Conservation (phyloP, 2,329 filamentous ascomycete genomes). For the Colletotrichum limetticola region DNA sequence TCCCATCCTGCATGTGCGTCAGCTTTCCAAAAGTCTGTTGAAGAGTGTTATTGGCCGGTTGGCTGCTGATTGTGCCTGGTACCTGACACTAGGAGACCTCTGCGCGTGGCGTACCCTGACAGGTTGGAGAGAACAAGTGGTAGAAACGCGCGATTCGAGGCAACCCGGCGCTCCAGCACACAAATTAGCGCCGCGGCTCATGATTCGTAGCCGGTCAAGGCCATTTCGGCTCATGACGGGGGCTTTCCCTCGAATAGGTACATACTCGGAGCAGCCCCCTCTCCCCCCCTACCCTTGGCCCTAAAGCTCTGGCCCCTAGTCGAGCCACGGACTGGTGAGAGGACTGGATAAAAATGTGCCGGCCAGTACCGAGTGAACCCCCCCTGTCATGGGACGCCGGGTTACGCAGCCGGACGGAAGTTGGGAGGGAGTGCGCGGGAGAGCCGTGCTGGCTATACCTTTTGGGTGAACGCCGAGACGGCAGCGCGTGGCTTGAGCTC, state of each 20-base stretch:
- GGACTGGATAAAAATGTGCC: constrained; percentile 30
- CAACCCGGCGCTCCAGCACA: constrained; percentile 7
- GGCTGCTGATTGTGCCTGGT: constrained; percentile 48
- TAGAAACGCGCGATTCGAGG: constrained; percentile 23
- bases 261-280: not conserved
- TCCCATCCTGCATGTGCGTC: constrained; percentile 21
- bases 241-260: not conserved
- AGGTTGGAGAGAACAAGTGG: constrained; percentile 41
- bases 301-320: constrained; percentile 11
- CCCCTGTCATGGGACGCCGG: constrained; percentile 12
- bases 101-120: constrained; percentile 52
- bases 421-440: constrained; percentile 28
- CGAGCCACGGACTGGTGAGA: constrained; percentile 21
- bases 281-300: not conserved
- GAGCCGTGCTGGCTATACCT: constrained; percentile 27
- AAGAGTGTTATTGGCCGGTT: constrained; percentile 44
- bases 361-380: constrained; percentile 21
- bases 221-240: constrained; percentile 6
- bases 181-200: constrained; percentile 24
- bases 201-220: constrained; percentile 21
- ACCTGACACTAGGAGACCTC: constrained; percentile 47
- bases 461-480: constrained; percentile 13
- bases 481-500: constrained; percentile 25
- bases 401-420: constrained; percentile 28
- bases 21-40: constrained; percentile 3